Percentiles rank a stretch among this genome's conserved stretches.
phyloP scores from a whole-genome alignment of 1,284 basidiomycete genomes.

The Ceratobasidium sp. region DNA sequence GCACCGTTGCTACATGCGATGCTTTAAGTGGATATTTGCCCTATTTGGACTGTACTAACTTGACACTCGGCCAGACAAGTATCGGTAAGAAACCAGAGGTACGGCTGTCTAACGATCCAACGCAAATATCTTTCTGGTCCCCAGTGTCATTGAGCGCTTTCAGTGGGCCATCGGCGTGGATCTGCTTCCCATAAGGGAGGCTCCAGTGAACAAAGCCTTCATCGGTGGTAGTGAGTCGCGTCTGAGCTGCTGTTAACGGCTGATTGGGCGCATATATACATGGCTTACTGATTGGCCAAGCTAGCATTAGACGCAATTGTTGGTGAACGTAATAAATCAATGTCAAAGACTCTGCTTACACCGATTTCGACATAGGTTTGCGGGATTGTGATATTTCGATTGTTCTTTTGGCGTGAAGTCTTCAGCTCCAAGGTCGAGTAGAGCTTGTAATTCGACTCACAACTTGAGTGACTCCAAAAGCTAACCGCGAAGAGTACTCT shows the following conservation, averaged over 20 bases:
- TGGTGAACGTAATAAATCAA: too few species aligned
- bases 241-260: not conserved
- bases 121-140: not conserved
- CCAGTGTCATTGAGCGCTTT: not conserved
- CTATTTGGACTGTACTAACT: not conserved
- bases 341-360: not conserved
- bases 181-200: not conserved
- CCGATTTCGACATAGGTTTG: not conserved
- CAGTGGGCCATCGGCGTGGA: not conserved
- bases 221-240: not conserved
- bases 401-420: not conserved
- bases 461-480: constrained; percentile 4
- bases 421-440: not conserved
- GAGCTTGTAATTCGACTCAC: not conserved
- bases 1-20: not conserved
- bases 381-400: not conserved
- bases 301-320: too few species aligned
- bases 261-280: not conserved
- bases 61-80: not conserved
- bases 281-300: not conserved
- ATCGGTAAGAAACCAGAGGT: not conserved
- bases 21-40: too few species aligned
- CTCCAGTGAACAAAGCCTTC: not conserved
- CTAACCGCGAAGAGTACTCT: not conserved
- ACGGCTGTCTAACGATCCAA: not conserved